Percentiles rank a stretch among this genome's conserved stretches.
Conservation (phyloP, 768 basidiomycete genomes). For the Dentipellis sp. region DNA sequence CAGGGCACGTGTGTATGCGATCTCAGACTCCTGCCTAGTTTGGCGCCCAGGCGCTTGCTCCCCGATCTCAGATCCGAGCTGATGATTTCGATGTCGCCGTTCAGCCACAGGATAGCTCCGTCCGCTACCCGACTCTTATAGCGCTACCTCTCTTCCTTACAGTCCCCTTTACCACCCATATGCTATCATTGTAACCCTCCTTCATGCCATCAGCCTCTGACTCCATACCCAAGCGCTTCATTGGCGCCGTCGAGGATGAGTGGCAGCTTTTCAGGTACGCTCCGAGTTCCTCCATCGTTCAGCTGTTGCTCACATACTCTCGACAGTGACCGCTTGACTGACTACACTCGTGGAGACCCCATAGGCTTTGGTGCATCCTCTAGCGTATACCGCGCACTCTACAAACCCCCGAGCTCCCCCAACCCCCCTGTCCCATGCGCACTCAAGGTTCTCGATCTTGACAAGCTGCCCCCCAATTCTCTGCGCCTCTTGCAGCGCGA, state of each 20-base stretch:
- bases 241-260: constrained; percentile 78
- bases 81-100: background rate
- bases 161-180: too few relatives aligned
- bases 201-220: constrained; percentile 5
- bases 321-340: constrained; percentile 53
- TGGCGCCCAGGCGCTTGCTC: too few relatives aligned
- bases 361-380: constrained; percentile 93
- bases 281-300: background rate
- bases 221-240: constrained; percentile 33
- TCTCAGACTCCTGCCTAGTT: too few relatives aligned
- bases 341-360: constrained; percentile 68
- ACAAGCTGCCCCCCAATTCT: constrained; percentile 61
- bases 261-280: constrained; percentile 73
- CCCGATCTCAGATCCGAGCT: background rate
- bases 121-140: background rate
- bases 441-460: constrained; percentile 85
- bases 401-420: constrained; percentile 31
- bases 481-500: constrained; percentile 73
- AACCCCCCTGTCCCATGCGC: constrained; percentile 50
- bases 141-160: background rate
- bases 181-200: background rate
- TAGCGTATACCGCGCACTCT: constrained; percentile 75
- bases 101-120: background rate
- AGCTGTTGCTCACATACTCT: background rate
- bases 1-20: too few relatives aligned